A percentile compares a stretch with the other conserved stretches of the same genome.
Conservation (phyloP, 2,329 filamentous ascomycete genomes). For the Hymenoscyphus albidus region DNA sequence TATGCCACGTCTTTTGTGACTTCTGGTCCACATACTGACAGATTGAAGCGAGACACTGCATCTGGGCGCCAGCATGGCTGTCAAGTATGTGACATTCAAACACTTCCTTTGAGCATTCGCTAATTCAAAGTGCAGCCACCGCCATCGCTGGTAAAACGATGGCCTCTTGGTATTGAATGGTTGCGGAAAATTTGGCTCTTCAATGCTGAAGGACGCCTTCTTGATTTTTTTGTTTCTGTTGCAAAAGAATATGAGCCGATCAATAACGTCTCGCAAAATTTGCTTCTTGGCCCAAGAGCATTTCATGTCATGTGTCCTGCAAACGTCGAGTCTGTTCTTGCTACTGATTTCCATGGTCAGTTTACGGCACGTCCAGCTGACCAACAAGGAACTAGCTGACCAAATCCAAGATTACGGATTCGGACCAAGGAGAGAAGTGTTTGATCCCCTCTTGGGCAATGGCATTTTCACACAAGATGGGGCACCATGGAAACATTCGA, state of each 20-base stretch:
- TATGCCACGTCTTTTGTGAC: not conserved
- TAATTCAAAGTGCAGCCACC: constrained; percentile 23
- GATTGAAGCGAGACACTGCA: not conserved
- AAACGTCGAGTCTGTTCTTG: constrained; percentile 33
- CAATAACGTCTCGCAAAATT: constrained; percentile 31
- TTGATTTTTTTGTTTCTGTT: constrained; percentile 27
- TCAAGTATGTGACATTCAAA: not conserved
- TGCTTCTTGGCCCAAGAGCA: constrained; percentile 32
- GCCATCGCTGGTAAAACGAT: constrained; percentile 33
- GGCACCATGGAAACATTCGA: constrained; percentile 33
- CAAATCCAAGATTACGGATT: constrained; percentile 27
- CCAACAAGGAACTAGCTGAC: not conserved
- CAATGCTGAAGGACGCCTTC: constrained; percentile 30
- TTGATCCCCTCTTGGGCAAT: constrained; percentile 34
- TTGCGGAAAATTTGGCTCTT: constrained; percentile 30
- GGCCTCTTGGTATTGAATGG: constrained; percentile 37
- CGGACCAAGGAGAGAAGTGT: constrained; percentile 26
- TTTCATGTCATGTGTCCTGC: constrained; percentile 27
- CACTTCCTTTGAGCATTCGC: not conserved
- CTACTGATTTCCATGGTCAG: constrained; percentile 28
- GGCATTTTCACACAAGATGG: constrained; percentile 39
- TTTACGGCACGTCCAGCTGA: not conserved
- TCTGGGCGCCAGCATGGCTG: constrained; percentile 1
- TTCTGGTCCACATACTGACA: not conserved
- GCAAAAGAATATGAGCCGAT: constrained; percentile 33